Base-by-base conservation (phyloP, 192 early-diverging fungal genomes). In the Coemansia sp. region DNA sequence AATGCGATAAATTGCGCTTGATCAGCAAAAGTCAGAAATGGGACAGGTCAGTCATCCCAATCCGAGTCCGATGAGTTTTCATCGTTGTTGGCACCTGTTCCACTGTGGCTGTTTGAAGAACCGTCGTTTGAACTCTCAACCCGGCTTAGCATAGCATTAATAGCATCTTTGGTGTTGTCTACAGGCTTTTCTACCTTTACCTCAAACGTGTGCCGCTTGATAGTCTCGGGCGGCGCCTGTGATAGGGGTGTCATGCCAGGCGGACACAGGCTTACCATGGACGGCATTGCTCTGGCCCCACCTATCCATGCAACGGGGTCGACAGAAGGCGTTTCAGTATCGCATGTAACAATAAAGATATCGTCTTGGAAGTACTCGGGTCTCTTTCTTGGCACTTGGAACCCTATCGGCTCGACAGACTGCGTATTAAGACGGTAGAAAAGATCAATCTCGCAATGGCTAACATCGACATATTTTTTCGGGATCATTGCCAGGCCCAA, bases 301-400 rank as follows among this genome's bases (percentile, higher is more conserved):
- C 14, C 52, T 8, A 88, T 71, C 89, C 91, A 95, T 3, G 72
- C 78, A 0, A 41, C 57, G 1, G 84, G 73, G n/a, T 70, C 61
- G 25, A 87, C 49, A 0, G 70, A 48, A 0, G 89, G 58, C 2
- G 70, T 68, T 47, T 79, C 77, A 13, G 75, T 57, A 60, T 90
- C 89, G 1, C 61, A 49, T 0, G 91, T 92, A 24, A 71, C 81
- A 0, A 86, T 78, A 71, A 83, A 96, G 15, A 96, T 60, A 55
- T 93, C 92, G 66, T 96, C 93, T 66, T 96, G 93, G 67, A 96
- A 96, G 45, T 70, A 92, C 53, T 94, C 90, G n/a, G 84, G 85
- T 69, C 89, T 82, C 50, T 88, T 82, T 34, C 94, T 71, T 21
- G 92, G 94, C 0, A 96, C 85, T 10, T 69, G 82, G 39, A 93